Evolutionary conservation across 129 eudicot species (phyloP).

Genomic region (Chrysanthemum makinoi): DNA sequence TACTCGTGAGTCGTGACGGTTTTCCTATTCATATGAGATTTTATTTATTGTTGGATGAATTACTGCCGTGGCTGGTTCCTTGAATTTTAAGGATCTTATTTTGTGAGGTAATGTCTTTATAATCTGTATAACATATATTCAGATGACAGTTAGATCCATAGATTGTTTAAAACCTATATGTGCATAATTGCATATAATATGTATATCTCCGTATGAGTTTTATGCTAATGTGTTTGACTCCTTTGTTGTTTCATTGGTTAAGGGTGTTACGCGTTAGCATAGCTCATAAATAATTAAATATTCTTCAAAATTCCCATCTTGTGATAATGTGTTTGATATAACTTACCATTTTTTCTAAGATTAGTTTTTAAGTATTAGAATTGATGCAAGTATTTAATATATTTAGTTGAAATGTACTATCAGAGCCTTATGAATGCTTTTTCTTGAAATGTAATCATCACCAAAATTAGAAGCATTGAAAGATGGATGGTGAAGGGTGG

Average conservation of each 20-base stretch:
- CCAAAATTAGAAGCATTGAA: background rate
- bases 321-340: no score
- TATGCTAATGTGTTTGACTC: background rate
- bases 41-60: background rate
- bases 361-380: no score
- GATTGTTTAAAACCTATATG: background rate
- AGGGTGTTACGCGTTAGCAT: background rate
- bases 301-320: no score
- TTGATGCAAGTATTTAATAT: no score
- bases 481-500: slow-evolving; percentile 3
- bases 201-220: background rate
- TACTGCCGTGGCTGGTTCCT: background rate
- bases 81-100: no score
- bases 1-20: background rate
- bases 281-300: background rate
- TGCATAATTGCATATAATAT: background rate
- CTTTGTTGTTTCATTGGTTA: background rate
- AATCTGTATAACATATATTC: background rate
- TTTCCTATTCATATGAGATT: no score
- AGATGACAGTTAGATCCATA: background rate
- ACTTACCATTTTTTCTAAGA: no score
- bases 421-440: no score
- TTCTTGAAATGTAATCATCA: no score
- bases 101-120: slow-evolving; percentile 2
- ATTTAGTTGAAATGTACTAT: no score